Conservation (phyloP, 192 early-diverging fungal genomes). For the Gamsiella multidivaricata region DNA sequence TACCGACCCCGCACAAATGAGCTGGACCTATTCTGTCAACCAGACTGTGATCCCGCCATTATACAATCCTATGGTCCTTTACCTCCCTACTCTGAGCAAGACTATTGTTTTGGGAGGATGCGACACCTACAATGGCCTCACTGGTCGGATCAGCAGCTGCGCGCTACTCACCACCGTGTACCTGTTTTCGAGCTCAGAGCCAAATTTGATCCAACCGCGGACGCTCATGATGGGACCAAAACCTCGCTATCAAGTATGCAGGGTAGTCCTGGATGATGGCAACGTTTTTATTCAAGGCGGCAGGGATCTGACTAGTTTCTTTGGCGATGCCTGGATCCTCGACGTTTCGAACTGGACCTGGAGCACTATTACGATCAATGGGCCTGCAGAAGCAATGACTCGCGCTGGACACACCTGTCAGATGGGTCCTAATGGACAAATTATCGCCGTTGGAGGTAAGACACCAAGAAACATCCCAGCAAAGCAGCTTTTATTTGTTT, state of each 20-base stretch:
- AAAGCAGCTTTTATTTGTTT: not conserved
- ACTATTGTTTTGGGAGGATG: conserved; percentile 30
- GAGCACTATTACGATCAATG: conserved; percentile 2
- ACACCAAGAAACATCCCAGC: not conserved
- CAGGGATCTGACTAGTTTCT: conserved; percentile 1
- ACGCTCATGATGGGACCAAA: not conserved
- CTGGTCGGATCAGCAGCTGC: not conserved
- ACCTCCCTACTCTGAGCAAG: conserved; percentile 26
- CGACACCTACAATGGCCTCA: not conserved
- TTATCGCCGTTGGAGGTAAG: conserved; percentile 45
- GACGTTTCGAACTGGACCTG: conserved; percentile 19
- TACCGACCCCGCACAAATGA: conserved; percentile 1
- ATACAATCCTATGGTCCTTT: conserved; percentile 23
- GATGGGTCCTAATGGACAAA: conserved; percentile 43
- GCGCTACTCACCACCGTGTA: not conserved
- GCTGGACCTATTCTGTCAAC: conserved; percentile 15
- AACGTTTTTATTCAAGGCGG: conserved; percentile 45
- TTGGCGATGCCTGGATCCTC: conserved; percentile 40
- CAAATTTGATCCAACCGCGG: not conserved
- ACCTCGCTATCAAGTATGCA: conserved; percentile 25
- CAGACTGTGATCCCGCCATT: conserved; percentile 2
- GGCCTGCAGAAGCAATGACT: conserved; percentile 5
- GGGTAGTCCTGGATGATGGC: conserved; percentile 19
- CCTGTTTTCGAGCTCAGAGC: conserved; percentile 14
- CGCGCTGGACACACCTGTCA: conserved; percentile 43